Conservation (phyloP, 2,329 filamentous ascomycete genomes). For the Fusarium scirpi region DNA sequence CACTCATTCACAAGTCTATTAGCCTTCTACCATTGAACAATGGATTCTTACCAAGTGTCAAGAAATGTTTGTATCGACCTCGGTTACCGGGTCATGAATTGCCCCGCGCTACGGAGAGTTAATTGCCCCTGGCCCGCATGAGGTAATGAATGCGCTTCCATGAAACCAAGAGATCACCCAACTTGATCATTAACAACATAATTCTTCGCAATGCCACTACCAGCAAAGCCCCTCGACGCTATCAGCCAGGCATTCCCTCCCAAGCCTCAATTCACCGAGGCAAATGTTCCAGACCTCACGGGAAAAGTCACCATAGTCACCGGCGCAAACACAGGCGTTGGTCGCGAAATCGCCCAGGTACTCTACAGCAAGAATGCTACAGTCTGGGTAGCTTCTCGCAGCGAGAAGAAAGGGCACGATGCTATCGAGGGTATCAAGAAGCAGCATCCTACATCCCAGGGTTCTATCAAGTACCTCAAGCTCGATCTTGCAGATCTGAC, state of each 20-base stretch:
- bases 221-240: conserved; percentile 26
- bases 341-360: conserved; percentile 64
- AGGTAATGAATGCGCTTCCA: conserved; percentile 1
- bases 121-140: conserved; percentile 9
- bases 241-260: conserved; percentile 42
- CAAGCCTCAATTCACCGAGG: conserved; percentile 43
- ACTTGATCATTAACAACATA: not conserved
- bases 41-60: not conserved
- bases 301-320: conserved; percentile 68
- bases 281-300: conserved; percentile 73
- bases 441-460: conserved; percentile 52
- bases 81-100: conserved; percentile 22
- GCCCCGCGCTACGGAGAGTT: conserved; percentile 29
- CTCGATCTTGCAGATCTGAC: conserved; percentile 59
- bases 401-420: conserved; percentile 55
- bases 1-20: not conserved
- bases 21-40: not conserved
- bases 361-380: conserved; percentile 66
- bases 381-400: conserved; percentile 67
- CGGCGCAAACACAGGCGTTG: conserved; percentile 58
- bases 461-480: conserved; percentile 57
- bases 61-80: not conserved
- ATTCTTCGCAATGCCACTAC: conserved; percentile 7
- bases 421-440: conserved; percentile 60
- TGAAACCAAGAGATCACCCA: not conserved